These are phyloP conservation scores for Suillus bovinus DNA, from an alignment of 768 basidiomycete species.

Conservation along the genomic window DNA sequence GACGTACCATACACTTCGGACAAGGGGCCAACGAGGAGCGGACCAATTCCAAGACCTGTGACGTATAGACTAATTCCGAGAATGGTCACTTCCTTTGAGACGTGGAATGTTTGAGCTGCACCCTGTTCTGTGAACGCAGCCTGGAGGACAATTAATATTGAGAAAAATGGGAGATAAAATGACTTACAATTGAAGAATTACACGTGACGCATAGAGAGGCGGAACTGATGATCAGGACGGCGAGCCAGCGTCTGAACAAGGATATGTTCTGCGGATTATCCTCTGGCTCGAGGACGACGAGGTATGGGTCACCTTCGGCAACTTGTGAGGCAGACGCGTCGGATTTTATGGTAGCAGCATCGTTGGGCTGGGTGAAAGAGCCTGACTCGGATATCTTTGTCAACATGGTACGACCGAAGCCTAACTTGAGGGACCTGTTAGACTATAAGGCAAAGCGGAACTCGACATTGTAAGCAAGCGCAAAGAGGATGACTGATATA, in stretches of 20 bases:
- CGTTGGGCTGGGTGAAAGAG: constrained; percentile 11
- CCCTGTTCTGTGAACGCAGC: constrained; percentile 64
- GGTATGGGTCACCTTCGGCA: constrained; percentile 13
- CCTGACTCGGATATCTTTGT: constrained; percentile 8
- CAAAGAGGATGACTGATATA: neutral
- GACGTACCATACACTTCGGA: constrained; percentile 39
- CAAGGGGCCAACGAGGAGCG: constrained; percentile 39
- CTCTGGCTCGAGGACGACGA: constrained; percentile 39
- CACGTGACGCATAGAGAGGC: constrained; percentile 53
- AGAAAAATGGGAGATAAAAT: neutral
- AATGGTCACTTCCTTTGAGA: constrained; percentile 52
- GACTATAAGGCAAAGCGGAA: neutral
- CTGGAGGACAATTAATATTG: constrained; percentile 28
- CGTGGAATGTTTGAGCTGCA: constrained; percentile 51
- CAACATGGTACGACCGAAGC: constrained; percentile 1
- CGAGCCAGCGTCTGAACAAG: constrained; percentile 46
- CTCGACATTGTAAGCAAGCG: neutral
- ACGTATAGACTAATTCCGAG: constrained; percentile 50
- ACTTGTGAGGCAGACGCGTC: constrained; percentile 6
- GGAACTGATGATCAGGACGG: constrained; percentile 46
- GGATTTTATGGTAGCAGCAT: constrained; percentile 11
- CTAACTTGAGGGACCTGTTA: neutral
- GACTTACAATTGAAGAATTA: constrained; percentile 56
- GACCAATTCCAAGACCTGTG: constrained; percentile 34
- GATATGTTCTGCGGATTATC: constrained; percentile 47